Conservation (phyloP, 2,329 filamentous ascomycete genomes). For the Gremmenia infestans region DNA sequence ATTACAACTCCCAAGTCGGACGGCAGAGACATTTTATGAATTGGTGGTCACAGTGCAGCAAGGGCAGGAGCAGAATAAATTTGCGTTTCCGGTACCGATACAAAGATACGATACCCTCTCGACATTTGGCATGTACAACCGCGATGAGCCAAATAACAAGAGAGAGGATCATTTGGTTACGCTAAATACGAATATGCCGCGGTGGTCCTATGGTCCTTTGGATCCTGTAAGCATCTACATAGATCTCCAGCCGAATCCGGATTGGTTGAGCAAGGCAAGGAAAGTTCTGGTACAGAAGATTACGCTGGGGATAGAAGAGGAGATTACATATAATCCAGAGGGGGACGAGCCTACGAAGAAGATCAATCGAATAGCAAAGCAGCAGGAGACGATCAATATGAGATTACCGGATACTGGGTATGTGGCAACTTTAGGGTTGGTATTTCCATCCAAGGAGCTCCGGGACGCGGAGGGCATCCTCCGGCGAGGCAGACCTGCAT, state of each 20-base stretch:
- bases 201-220: conserved; percentile 93
- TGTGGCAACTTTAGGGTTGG: conserved; percentile 83
- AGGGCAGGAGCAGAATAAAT: conserved; percentile 83
- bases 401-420: conserved; percentile 89
- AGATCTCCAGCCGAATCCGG: conserved; percentile 84
- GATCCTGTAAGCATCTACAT: conserved; percentile 97
- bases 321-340: conserved; percentile 98
- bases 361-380: conserved; percentile 78
- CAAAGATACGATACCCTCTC: conserved; percentile 93
- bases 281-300: conserved; percentile 93
- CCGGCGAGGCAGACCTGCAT: conserved; percentile 76
- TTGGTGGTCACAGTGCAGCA: conserved; percentile 94
- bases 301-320: conserved; percentile 89
- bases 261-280: conserved; percentile 86
- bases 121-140: conserved; percentile 99
- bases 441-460: conserved; percentile 86
- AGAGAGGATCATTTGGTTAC: conserved; percentile 89
- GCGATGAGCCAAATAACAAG: conserved; percentile 80
- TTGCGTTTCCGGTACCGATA: conserved; percentile 84
- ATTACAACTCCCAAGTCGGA: conserved; percentile 82
- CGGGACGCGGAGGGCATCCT: conserved; percentile 84
- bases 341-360: conserved; percentile 92
- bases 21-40: conserved; percentile 96
- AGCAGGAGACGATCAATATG: conserved; percentile 73
- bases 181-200: conserved; percentile 82